Evolutionary conservation across 306 rosid species (phyloP).

Genomic region (Quercus variabilis): DNA sequence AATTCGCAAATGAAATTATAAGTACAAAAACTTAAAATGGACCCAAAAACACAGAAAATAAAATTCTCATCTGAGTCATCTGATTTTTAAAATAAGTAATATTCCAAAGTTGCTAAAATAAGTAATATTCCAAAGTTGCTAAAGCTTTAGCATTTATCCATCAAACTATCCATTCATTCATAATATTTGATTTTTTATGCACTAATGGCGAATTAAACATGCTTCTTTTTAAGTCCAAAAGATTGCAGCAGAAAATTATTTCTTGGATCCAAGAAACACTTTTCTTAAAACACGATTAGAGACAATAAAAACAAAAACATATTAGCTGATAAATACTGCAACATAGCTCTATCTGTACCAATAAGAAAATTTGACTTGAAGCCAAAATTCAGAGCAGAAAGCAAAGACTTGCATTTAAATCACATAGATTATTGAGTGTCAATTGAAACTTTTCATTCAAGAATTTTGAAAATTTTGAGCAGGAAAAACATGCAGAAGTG

Average conservation of each 20-base stretch:
- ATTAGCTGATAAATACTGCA: not conserved
- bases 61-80: not conserved
- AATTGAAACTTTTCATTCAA: not conserved
- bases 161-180: not conserved
- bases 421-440: conserved; percentile 2
- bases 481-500: not conserved
- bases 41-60: not conserved
- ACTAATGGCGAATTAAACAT: not conserved
- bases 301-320: not conserved
- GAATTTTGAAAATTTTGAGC: conserved; percentile 6
- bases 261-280: not conserved
- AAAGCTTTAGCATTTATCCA: not conserved
- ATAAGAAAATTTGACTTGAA: not conserved
- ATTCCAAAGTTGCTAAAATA: not conserved
- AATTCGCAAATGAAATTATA: conserved; percentile 20
- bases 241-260: not conserved
- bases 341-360: not conserved
- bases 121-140: not conserved
- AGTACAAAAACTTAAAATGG: conserved; percentile 22
- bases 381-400: not conserved
- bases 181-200: not conserved
- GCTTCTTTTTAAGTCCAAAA: not conserved
- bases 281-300: not conserved
- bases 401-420: not conserved
- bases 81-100: not conserved